Evolutionary conservation across 2,329 filamentous ascomycete genomes (phyloP).

Genomic region (Colletotrichum sansevieriae): DNA sequence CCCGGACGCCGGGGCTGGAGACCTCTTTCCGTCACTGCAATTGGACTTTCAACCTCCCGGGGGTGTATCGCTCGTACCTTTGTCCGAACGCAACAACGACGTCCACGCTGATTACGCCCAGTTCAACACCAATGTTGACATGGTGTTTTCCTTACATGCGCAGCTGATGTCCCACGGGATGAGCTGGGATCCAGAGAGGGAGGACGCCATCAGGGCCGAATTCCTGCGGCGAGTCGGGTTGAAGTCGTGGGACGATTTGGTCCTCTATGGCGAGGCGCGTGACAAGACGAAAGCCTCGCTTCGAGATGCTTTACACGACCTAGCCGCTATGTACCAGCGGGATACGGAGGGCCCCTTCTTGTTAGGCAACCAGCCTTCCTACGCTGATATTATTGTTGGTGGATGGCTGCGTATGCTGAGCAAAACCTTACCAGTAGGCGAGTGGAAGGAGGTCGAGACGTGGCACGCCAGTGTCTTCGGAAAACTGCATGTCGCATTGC

Average conservation of each 20-base stretch:
- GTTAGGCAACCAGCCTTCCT: conserved; percentile 58
- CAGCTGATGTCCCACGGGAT: conserved; percentile 56
- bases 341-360: conserved; percentile 62
- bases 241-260: conserved; percentile 59
- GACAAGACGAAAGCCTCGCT: conserved; percentile 56
- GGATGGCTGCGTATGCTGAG: conserved; percentile 65
- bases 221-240: conserved; percentile 62
- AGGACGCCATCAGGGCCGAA: conserved; percentile 54
- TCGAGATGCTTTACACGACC: conserved; percentile 53
- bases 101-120: conserved; percentile 55
- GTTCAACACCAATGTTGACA: conserved; percentile 69
- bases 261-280: conserved; percentile 54
- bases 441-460: conserved; percentile 60
- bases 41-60: conserved; percentile 54
- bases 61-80: conserved; percentile 47
- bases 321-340: conserved; percentile 56
- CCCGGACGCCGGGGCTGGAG: conserved; percentile 57
- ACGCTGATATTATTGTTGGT: conserved; percentile 70
- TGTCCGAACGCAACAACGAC: conserved; percentile 49
- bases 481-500: too few species aligned
- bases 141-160: conserved; percentile 62
- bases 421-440: conserved; percentile 54
- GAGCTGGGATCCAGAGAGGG: conserved; percentile 63
- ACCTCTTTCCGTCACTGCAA: conserved; percentile 61
- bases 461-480: conserved; percentile 68